Conservation (phyloP, 2,329 filamentous ascomycete species). For the Drechslerella stenobrocha region DNA sequence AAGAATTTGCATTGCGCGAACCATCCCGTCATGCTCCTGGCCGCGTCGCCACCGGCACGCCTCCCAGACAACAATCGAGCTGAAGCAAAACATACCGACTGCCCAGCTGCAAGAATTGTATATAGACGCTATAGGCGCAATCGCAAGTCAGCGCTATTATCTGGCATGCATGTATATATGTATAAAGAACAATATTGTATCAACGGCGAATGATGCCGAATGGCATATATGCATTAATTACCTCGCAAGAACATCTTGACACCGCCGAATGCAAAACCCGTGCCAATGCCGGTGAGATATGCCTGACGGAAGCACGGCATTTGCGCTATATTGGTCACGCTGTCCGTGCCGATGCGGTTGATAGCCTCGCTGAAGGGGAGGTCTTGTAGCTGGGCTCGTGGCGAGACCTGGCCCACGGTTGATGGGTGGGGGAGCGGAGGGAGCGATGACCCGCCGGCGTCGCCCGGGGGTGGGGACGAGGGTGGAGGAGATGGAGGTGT, state of each 20-base stretch:
- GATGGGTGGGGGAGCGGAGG: conserved; percentile 41
- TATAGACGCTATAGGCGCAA: conserved; percentile 63
- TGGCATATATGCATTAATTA: conserved; percentile 59
- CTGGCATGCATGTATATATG: too few relatives aligned
- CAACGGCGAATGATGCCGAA: too few relatives aligned
- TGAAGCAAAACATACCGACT: conserved; percentile 72
- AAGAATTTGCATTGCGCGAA: conserved; percentile 79
- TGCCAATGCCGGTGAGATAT: conserved; percentile 78
- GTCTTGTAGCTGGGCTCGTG: conserved; percentile 9
- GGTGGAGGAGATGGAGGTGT: background rate
- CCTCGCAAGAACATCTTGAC: conserved; percentile 74
- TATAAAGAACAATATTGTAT: too few relatives aligned
- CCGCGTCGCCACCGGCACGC: conserved; percentile 76
- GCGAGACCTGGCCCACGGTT: conserved; percentile 38
- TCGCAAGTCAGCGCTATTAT: too few relatives aligned
- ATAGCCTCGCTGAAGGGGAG: conserved; percentile 20
- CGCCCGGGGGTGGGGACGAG: background rate
- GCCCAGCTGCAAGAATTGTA: conserved; percentile 80
- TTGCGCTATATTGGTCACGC: conserved; percentile 71
- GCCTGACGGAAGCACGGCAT: conserved; percentile 82
- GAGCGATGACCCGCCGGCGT: background rate
- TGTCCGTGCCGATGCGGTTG: conserved; percentile 35
- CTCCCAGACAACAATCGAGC: conserved; percentile 75
- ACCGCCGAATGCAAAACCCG: conserved; percentile 74
- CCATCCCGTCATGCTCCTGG: conserved; percentile 80